These are phyloP conservation scores for Podaxis mareebaensis DNA, from an alignment of 768 basidiomycete genomes.

Conservation along the genomic window DNA sequence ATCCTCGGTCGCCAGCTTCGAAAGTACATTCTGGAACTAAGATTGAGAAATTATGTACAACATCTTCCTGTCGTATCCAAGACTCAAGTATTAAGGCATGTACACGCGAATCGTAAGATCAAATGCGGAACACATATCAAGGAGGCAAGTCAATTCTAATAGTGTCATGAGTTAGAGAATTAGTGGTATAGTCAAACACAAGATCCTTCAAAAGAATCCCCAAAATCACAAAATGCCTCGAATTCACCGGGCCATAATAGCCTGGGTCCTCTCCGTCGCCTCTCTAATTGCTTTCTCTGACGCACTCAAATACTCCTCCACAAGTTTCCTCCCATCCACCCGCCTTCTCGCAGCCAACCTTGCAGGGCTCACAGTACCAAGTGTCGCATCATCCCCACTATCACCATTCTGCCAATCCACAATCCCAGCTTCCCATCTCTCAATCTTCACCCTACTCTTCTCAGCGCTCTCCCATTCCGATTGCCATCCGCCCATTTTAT, in stretches of 20 bases:
- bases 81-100: slow-evolving; percentile 8
- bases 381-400: slow-evolving; percentile 23
- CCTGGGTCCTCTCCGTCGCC: slow-evolving; percentile 73
- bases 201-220: neutral
- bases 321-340: slow-evolving; percentile 69
- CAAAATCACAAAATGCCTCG: neutral
- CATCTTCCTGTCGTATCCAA: slow-evolving; percentile 6
- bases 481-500: slow-evolving; percentile 78
- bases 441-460: slow-evolving; percentile 71
- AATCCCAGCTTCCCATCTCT: slow-evolving; percentile 75
- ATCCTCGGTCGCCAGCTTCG: neutral
- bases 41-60: slow-evolving; percentile 5
- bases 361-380: slow-evolving; percentile 30
- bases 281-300: slow-evolving; percentile 74
- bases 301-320: slow-evolving; percentile 76
- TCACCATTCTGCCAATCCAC: slow-evolving; percentile 36
- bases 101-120: neutral
- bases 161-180: neutral
- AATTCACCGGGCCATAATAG: slow-evolving; percentile 74
- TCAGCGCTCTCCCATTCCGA: slow-evolving; percentile 86
- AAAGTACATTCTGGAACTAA: neutral
- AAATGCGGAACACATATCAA: neutral
- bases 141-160: slow-evolving; percentile 1
- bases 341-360: slow-evolving; percentile 36
- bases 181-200: neutral